Conservation (phyloP, 306 rosid species). For the Cicer yamashitae region DNA sequence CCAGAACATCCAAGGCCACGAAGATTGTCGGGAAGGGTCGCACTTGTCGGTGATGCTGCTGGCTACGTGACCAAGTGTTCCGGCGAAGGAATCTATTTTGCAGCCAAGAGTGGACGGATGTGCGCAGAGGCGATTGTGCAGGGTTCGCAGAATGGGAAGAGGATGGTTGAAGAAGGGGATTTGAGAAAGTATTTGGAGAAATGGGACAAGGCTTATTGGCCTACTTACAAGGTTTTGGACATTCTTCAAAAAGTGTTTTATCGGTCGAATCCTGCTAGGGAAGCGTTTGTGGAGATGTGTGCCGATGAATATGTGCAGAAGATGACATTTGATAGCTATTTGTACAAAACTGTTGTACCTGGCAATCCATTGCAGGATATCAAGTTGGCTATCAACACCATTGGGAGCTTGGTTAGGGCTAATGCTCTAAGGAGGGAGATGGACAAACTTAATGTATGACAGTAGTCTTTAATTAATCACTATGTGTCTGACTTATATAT, state of each 20-base stretch:
- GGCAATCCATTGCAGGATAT: conserved; percentile 89
- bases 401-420: conserved; percentile 97
- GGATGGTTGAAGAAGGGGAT: conserved; percentile 90
- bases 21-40: conserved; percentile 76
- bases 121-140: conserved; percentile 94
- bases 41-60: conserved; percentile 94
- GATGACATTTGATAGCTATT: conserved; percentile 96
- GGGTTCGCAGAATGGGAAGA: conserved; percentile 91
- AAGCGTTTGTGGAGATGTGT: conserved; percentile 99
- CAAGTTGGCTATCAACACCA: conserved; percentile 93
- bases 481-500: conserved; percentile 6
- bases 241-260: conserved; percentile 97
- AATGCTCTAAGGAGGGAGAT: conserved; percentile 87
- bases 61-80: conserved; percentile 98
- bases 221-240: conserved; percentile 95
- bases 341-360: conserved; percentile 91
- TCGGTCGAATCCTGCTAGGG: conserved; percentile 95
- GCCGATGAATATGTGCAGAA: conserved; percentile 96
- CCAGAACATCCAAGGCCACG: conserved; percentile 98
- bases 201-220: conserved; percentile 99
- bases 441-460: conserved; percentile 78
- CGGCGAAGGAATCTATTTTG: conserved; percentile 95
- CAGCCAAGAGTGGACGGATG: conserved; percentile 98
- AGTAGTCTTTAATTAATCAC: neutral
- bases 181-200: conserved; percentile 92